A percentile compares a stretch with the other conserved stretches of the same genome.
phyloP scores from a whole-genome alignment of 148 eudicot genomes.

The Tetragonia tetragonoides region DNA sequence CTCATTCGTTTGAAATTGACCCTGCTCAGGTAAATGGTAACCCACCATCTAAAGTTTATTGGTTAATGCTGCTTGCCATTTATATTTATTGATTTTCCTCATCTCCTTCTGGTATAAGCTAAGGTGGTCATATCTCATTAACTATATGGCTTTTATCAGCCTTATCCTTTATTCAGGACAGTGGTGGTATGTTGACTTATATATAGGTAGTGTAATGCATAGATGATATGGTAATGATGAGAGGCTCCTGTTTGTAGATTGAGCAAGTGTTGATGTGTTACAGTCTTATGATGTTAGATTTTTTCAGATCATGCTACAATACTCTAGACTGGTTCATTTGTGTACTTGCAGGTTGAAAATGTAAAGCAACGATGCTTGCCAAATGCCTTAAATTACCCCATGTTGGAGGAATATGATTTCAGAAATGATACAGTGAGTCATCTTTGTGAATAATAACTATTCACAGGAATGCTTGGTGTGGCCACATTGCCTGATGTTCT shows the following conservation, averaged over 20 bases:
- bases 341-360: conserved; percentile 73
- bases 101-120: background rate
- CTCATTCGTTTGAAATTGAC: conserved; percentile 90
- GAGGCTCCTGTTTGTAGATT: background rate
- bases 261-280: background rate
- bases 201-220: background rate
- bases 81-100: background rate
- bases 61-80: background rate
- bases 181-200: too few species aligned
- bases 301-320: background rate
- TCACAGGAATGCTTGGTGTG: background rate
- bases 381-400: conserved; percentile 92
- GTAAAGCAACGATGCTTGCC: conserved; percentile 96
- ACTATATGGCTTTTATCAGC: too few species aligned
- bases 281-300: background rate
- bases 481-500: conserved; percentile 6
- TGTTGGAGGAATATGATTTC: conserved; percentile 98
- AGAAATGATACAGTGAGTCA: conserved; percentile 85
- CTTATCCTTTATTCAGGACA: too few species aligned
- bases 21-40: conserved; percentile 63
- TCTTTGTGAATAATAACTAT: conserved; percentile 11
- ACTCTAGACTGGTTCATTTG: background rate
- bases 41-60: background rate
- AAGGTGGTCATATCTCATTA: too few species aligned
- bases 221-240: background rate